These are phyloP conservation scores for Raphanus raphanistrum DNA, from an alignment of 345 rosid genomes.

Conservation along the genomic window DNA sequence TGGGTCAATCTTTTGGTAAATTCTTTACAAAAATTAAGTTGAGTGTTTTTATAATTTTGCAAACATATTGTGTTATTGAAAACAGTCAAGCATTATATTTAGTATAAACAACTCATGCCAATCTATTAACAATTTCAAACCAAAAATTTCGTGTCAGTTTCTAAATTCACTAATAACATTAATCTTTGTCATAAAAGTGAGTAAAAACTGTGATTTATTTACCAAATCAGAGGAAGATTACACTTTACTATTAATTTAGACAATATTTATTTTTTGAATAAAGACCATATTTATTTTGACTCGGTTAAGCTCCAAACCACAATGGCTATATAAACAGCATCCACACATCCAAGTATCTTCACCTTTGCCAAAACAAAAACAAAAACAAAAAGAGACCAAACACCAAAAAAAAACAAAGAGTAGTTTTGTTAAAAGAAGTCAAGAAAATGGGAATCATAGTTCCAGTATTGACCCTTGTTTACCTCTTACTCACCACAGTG, in stretches of 20 bases:
- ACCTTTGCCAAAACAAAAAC: background rate
- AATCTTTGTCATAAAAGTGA: background rate
- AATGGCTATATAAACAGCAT: conserved; percentile 26
- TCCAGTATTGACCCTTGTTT: conserved; percentile 28
- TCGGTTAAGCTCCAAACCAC: conserved; percentile 19
- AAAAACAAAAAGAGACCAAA: background rate
- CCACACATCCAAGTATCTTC: conserved; percentile 8
- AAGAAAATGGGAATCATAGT: conserved; percentile 16
- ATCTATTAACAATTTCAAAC: background rate
- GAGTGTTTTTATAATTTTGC: background rate
- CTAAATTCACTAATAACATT: background rate
- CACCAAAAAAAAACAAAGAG: background rate
- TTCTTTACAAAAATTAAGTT: background rate
- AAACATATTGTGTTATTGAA: background rate
- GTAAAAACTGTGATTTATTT: conserved; percentile 13
- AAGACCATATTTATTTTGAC: conserved; percentile 3
- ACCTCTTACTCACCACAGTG: conserved; percentile 29
- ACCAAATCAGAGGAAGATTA: conserved; percentile 23
- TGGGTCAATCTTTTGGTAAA: background rate
- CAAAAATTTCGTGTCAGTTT: background rate
- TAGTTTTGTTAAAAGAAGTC: background rate
- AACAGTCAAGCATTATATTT: background rate
- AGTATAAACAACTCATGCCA: background rate
- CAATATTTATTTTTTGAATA: background rate
- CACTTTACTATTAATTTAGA: background rate